Conservation (phyloP, 352 stramenopile genomes). For the Pilasporangium apinafurcum region DNA sequence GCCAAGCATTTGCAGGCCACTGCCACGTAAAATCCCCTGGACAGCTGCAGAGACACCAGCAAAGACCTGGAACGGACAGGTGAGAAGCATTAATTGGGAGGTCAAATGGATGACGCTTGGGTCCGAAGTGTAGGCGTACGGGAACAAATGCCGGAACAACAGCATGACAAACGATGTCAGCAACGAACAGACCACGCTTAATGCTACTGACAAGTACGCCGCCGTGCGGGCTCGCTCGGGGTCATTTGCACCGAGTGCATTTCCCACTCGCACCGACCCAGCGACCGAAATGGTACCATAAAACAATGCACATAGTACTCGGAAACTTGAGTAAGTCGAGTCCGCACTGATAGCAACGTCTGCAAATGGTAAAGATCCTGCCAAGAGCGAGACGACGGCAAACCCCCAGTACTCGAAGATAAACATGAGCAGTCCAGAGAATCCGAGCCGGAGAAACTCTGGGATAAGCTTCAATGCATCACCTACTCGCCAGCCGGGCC, state of each 20-base stretch:
- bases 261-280: conserved; percentile 78
- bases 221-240: conserved; percentile 61
- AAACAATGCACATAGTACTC: conserved; percentile 60
- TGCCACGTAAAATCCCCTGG: conserved; percentile 79
- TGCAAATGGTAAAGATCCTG: conserved; percentile 66
- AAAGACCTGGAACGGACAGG: conserved; percentile 78
- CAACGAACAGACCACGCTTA: conserved; percentile 33
- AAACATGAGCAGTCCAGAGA: conserved; percentile 80
- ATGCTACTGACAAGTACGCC: conserved; percentile 45
- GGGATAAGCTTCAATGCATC: conserved; percentile 57
- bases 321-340: conserved; percentile 73
- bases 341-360: conserved; percentile 82
- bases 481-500: conserved; percentile 64
- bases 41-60: conserved; percentile 59
- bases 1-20: conserved; percentile 71
- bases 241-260: conserved; percentile 81
- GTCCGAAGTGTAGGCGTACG: conserved; percentile 62
- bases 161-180: conserved; percentile 56
- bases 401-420: conserved; percentile 87
- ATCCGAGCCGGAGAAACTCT: conserved; percentile 71
- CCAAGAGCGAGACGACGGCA: conserved; percentile 60
- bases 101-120: conserved; percentile 39
- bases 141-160: conserved; percentile 36
- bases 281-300: conserved; percentile 63
- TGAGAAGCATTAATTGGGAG: conserved; percentile 57